Evolutionary conservation across 108 stramenopile genomes (phyloP), one percentile per base, ranked within the genome.

Genomic region (Conticribra guillardii): DNA sequence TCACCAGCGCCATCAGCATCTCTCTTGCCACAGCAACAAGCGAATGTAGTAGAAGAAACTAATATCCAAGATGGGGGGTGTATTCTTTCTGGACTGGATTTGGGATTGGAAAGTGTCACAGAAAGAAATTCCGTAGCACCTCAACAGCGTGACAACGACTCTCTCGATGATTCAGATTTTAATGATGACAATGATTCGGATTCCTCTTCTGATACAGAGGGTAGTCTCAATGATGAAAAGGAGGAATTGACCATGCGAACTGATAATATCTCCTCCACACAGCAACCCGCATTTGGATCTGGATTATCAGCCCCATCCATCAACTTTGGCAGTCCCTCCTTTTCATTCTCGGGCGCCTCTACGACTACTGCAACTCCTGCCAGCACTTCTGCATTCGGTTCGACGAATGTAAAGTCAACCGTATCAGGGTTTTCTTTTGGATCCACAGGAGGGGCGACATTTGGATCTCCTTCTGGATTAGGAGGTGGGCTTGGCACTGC

Each of bases 391-490:
- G 32, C 22, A 45, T 41, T 56, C 32, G 66, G 46, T 23, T 68
- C 62, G 4, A 61, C n/a, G n/a, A n/a, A n/a, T n/a, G n/a, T 59
- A 22, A 54, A 41, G 11, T 9, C 48, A 7, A 31, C 59, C 16
- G 24, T 16, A 11, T 58, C 67, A 21, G 54, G 64, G 24, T 54
- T 41, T 50, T 55, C 56, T 33, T 68, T 57, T 57, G 51, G 54
- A 47, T 44, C 68, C 9, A 23, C 63, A 3, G 68, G 70, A 46
- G 28, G 54, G 7, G 37, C 68, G 55, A 60, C 51, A 27, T 80
- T 80, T 67, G 83, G 79, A 54, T 46, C 66, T 3, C 47, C 81
- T 7, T 76, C 84, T 5, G 18, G 63, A 44, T 74, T 87, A 19
- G 82, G 84, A 71, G 76, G 37, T 9, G 37, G 37, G 11, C 5